These are phyloP conservation scores for Cryptococcus deneoformans DNA, from an alignment of 1,284 basidiomycete genomes.

Conservation along the genomic window DNA sequence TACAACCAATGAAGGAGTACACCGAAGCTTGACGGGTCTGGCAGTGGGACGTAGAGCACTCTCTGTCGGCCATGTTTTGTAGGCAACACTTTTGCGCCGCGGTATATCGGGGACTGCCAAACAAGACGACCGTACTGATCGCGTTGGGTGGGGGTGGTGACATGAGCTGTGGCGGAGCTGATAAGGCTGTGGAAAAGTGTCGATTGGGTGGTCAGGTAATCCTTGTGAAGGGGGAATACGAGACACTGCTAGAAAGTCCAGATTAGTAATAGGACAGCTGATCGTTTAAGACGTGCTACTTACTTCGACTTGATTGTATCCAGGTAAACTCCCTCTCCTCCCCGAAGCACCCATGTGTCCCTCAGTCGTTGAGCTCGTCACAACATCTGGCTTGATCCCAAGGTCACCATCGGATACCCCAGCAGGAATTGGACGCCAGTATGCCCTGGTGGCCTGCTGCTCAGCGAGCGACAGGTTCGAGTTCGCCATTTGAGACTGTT, in stretches of 20 bases:
- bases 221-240: conserved; percentile 41
- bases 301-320: conserved; percentile 11
- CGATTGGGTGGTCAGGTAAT: conserved; percentile 47
- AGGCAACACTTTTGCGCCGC: conserved; percentile 27
- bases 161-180: conserved; percentile 13
- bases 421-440: no score
- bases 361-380: conserved; percentile 8
- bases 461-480: no score
- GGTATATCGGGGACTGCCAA: conserved; percentile 11
- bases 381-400: conserved; percentile 10
- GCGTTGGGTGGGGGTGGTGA: conserved; percentile 4
- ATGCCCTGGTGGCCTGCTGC: no score
- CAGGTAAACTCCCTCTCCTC: conserved; percentile 21
- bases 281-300: background rate
- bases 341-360: conserved; percentile 7
- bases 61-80: conserved; percentile 18
- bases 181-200: conserved; percentile 42
- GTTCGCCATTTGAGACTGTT: no score
- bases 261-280: conserved; percentile 3
- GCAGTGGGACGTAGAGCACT: conserved; percentile 42
- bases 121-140: conserved; percentile 9
- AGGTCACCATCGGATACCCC: no score
- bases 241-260: conserved; percentile 22
- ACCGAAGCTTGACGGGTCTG: conserved; percentile 45
- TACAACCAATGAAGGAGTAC: conserved; percentile 49